Evolutionary conservation across 164 flowering plant species (phyloP).

Genomic region (Annona cherimola): DNA sequence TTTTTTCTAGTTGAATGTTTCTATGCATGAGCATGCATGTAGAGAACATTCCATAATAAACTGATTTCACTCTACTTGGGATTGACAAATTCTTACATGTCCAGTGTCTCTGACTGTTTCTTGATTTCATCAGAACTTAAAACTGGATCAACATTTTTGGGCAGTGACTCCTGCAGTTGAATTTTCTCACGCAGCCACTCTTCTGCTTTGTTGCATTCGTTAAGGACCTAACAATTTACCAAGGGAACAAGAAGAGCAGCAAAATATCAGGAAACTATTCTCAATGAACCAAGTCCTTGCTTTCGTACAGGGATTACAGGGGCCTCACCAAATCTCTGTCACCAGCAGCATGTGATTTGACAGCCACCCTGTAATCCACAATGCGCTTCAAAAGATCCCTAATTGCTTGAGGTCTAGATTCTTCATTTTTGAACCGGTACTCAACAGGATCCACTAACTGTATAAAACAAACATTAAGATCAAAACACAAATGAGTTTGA

Average conservation of each 20-base stretch:
- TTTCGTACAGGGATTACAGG: not conserved
- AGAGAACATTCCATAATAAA: not conserved
- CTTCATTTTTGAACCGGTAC: conserved; percentile 74
- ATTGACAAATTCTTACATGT: conserved; percentile 36
- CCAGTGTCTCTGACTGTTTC: conserved; percentile 40
- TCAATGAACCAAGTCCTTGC: not conserved
- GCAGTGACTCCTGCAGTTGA: conserved; percentile 57
- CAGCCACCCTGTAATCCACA: conserved; percentile 46
- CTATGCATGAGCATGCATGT: not conserved
- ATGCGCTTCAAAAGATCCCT: conserved; percentile 53
- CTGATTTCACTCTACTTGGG: not conserved
- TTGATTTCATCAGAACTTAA: conserved; percentile 63
- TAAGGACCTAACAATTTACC: conserved; percentile 51
- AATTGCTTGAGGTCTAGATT: conserved; percentile 61
- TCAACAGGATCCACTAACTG: conserved; percentile 89
- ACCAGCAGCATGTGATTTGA: conserved; percentile 40
- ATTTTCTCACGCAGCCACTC: conserved; percentile 62
- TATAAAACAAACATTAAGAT: not conserved
- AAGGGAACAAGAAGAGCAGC: too few species aligned
- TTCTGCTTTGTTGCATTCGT: conserved; percentile 71
- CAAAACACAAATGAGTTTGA: not conserved
- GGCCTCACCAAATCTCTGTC: conserved; percentile 53
- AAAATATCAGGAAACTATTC: not conserved
- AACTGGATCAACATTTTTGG: conserved; percentile 65
- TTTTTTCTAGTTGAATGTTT: not conserved